phyloP scores from a whole-genome alignment of 768 basidiomycete species.

The Termitomyces sp. region DNA sequence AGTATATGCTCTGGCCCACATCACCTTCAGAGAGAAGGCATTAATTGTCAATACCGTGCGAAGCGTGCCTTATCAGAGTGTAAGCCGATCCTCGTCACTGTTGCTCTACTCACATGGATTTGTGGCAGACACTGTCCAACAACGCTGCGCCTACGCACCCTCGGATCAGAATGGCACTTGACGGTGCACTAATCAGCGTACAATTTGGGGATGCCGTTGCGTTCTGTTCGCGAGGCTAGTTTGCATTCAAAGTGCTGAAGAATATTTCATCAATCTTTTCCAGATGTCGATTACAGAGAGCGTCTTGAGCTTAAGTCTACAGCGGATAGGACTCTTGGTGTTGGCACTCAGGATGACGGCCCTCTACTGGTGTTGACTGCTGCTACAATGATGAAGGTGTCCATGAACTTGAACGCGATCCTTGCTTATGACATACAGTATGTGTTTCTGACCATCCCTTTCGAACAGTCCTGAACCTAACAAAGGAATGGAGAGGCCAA shows the following conservation, averaged over 20 bases:
- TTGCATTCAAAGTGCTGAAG: neutral
- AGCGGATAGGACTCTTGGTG: slow-evolving; percentile 63
- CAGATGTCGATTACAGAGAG: slow-evolving; percentile 68
- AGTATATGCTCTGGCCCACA: slow-evolving; percentile 55
- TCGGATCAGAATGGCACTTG: slow-evolving; percentile 52
- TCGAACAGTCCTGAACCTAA: neutral
- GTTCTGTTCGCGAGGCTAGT: slow-evolving; percentile 58
- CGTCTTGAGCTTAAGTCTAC: slow-evolving; percentile 66
- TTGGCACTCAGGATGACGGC: slow-evolving; percentile 46
- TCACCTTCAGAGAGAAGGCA: slow-evolving; percentile 34
- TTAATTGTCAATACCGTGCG: slow-evolving; percentile 45
- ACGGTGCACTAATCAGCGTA: slow-evolving; percentile 53
- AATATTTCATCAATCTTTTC: neutral
- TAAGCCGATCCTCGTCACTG: slow-evolving; percentile 26
- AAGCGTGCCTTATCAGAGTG: slow-evolving; percentile 72
- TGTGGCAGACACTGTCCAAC: slow-evolving; percentile 44
- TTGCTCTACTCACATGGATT: neutral
- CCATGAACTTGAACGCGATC: slow-evolving; percentile 57
- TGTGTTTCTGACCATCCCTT: slow-evolving; percentile 16
- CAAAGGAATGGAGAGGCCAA: slow-evolving; percentile 56
- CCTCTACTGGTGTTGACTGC: slow-evolving; percentile 59
- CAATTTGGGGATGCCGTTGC: slow-evolving; percentile 78
- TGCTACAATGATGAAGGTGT: slow-evolving; percentile 62
- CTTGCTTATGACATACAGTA: slow-evolving; percentile 59
- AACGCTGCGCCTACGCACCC: slow-evolving; percentile 71